Conservation (phyloP, 148 eudicot genomes). For the Vaccinium myrtillus region DNA sequence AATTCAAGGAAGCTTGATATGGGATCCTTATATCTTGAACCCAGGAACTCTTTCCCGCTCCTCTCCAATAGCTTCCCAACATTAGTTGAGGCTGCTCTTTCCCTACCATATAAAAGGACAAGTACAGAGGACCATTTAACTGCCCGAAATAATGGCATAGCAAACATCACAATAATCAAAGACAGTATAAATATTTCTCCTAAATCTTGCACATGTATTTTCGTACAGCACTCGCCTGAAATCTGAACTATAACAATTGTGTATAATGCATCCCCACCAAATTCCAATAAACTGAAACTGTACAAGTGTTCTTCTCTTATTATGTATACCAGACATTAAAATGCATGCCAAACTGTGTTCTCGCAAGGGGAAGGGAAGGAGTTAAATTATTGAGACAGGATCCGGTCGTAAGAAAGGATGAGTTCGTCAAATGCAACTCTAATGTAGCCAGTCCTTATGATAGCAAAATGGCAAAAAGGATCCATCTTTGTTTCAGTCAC, state of each 20-base stretch:
- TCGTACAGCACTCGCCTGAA: too few species aligned
- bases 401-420: background rate
- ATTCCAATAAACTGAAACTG: background rate
- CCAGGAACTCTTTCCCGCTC: constrained; percentile 66
- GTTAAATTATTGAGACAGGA: background rate
- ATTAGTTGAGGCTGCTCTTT: constrained; percentile 54
- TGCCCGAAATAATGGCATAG: background rate
- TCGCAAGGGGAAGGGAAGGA: background rate
- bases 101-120: constrained; percentile 33
- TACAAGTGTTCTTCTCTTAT: background rate
- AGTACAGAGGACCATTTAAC: background rate
- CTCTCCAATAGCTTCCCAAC: constrained; percentile 70
- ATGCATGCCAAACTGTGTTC: background rate
- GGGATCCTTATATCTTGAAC: constrained; percentile 68
- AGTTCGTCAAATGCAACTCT: background rate
- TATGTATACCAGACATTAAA: background rate
- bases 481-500: background rate
- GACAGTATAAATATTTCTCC: background rate
- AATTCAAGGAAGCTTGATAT: constrained; percentile 76
- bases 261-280: background rate
- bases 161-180: constrained; percentile 2
- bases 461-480: background rate
- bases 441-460: background rate
- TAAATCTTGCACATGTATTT: background rate
- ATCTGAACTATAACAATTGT: background rate